Evolutionary conservation across 2,329 filamentous ascomycete species (phyloP).

Genomic region (Lecanicillium sp.): DNA sequence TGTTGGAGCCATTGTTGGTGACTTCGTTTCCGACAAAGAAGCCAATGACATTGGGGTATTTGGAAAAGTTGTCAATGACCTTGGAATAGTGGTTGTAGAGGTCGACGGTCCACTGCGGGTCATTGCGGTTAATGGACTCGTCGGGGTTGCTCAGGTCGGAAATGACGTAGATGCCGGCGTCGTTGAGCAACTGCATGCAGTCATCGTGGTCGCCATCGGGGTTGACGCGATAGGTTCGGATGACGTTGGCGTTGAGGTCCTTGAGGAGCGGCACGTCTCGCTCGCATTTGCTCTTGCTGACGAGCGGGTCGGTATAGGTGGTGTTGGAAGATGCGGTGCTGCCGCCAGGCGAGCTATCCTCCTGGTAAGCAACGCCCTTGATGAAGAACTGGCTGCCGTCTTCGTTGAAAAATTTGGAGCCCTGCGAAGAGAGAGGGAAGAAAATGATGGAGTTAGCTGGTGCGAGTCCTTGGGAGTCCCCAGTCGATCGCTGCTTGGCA

Average conservation of each 20-base stretch:
- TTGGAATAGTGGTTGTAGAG: constrained; percentile 74
- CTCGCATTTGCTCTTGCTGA: constrained; percentile 61
- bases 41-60: constrained; percentile 86
- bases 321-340: constrained; percentile 26
- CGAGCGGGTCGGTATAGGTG: constrained; percentile 72
- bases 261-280: constrained; percentile 78
- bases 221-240: constrained; percentile 91
- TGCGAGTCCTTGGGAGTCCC: too few species aligned
- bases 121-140: constrained; percentile 75
- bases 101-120: constrained; percentile 68
- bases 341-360: constrained; percentile 57
- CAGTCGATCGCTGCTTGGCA: too few species aligned
- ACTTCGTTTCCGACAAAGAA: constrained; percentile 99
- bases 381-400: constrained; percentile 65
- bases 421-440: constrained; percentile 36
- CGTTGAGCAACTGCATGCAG: constrained; percentile 77
- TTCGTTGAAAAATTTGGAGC: constrained; percentile 84
- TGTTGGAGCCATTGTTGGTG: constrained; percentile 82
- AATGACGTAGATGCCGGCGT: constrained; percentile 90
- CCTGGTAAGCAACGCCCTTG: constrained; percentile 91
- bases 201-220: constrained; percentile 66
- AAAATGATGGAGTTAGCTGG: too few species aligned
- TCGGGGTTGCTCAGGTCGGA: constrained; percentile 79
- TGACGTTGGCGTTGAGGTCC: constrained; percentile 78
- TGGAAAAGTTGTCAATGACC: constrained; percentile 72